Base-by-base conservation (phyloP, 2,329 filamentous ascomycete species). In the Trichothecium sympodiale region DNA sequence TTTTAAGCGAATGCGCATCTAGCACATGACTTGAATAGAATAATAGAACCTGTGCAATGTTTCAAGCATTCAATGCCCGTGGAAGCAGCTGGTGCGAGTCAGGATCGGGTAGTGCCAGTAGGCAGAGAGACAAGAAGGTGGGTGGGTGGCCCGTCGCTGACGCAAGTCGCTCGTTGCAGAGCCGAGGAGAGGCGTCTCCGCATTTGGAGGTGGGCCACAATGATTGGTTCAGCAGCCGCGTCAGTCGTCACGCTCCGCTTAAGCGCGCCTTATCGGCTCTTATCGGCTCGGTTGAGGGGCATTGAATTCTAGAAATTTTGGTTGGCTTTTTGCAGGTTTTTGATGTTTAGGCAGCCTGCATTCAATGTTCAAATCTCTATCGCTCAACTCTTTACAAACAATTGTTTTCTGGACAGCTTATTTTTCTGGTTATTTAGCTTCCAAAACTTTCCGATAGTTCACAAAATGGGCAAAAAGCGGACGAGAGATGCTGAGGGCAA, bases 391-490 rank as follows among this genome's bases (percentile, higher is more conserved):
- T n/a, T n/a, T n/a, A n/a, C n/a, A n/a, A n/a, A n/a, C n/a, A n/a
- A n/a, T n/a, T n/a, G n/a, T n/a, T n/a, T n/a, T n/a, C n/a, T 27
- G 26, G n/a, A n/a, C 26, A 8, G 26, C 26, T 27, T 27, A 8
- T 27, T 27, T 8, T 27, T 27, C 26, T 27, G 26, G 8, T 27
- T n/a, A 27, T 8, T 27, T 27, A n/a, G 8, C 26, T n/a, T 8
- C n/a, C n/a, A n/a, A n/a, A n/a, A n/a, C n/a, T n/a, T n/a, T n/a
- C n/a, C n/a, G n/a, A n/a, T n/a, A n/a, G n/a, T n/a, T n/a, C n/a
- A 13, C 26, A 35, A 29, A 33, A 69, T 71, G 67, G 64, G 65
- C 31, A 69, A 67, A 48, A 71, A 71, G 52, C 54, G 67, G 39
- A 55, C 62, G 42, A 62, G 67, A 53, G 67, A 70, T 43, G 51